Evolutionary conservation across 345 rosid species (phyloP), one percentile per base, ranked within the genome.

Genomic region (Excoecaria cochinchinensis): DNA sequence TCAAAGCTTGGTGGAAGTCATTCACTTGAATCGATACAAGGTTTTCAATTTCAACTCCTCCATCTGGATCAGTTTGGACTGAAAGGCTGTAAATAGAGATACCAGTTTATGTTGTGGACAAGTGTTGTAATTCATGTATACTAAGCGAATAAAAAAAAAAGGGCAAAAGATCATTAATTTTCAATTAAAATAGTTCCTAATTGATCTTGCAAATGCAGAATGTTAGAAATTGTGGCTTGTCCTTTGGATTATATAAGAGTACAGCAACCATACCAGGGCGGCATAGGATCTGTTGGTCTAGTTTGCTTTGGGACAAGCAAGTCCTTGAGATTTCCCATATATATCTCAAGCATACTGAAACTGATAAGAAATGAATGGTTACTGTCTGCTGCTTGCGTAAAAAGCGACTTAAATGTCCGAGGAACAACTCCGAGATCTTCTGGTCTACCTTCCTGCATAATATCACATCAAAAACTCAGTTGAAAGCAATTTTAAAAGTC

Each of bases 281-380:
- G 87, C 65, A 85, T 76, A 25, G 85, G 87, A 82, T 77, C 78
- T 42, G 82, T 83, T 2, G 86, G 75, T 83, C 81, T 87, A 68
- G 75, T 84, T 67, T 81, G 86, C 79, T 88, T 90, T 1, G 31
- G 31, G 31, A 31, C 31, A 51, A 92, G 90, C 81, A 92, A 77
- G 80, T 92, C 97, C 78, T 78, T 89, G 73, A 92, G 90, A 82
- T 86, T 87, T 71, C 97, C 96, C 89, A 87, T 66, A 83, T 92
- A 90, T 67, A 92, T 87, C 87, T 92, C 96, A 70, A 92, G 89
- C 97, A 92, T 92, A 67, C 97, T 92, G 81, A 89, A 92, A 13
- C 65, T 81, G 79, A 90, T 84, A 55, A 60, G 72, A 80, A 88
- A 85, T 61, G 64, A 66, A 78, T 88, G 84, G 78, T 86, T 90